Percentiles rank a stretch among this genome's conserved stretches.
Evolutionary conservation across 2,329 filamentous ascomycete genomes (phyloP).

Genomic region (Onygena corvina): DNA sequence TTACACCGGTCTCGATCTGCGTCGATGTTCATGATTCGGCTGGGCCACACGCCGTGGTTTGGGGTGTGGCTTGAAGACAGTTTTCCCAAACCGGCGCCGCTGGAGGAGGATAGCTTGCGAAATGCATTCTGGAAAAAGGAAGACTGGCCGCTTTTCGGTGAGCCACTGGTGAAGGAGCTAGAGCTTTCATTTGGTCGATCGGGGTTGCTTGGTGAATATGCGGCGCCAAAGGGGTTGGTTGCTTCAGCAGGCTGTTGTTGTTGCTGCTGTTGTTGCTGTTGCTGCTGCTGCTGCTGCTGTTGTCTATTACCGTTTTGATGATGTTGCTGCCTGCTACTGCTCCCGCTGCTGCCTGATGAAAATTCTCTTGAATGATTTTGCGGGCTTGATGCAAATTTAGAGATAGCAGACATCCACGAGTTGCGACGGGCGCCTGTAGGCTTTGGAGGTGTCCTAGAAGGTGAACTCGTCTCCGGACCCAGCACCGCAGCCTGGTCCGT

Average conservation of each 20-base stretch:
- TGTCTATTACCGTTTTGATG: no score
- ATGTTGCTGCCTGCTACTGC: constrained; percentile 22
- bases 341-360: constrained; percentile 6
- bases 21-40: constrained; percentile 76
- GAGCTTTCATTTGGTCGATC: constrained; percentile 30
- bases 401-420: constrained; percentile 90
- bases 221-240: constrained; percentile 35
- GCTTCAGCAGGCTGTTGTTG: constrained; percentile 23
- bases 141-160: constrained; percentile 54
- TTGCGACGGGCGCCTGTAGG: constrained; percentile 38
- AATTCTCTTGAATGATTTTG: constrained; percentile 25
- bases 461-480: not conserved
- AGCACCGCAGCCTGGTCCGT: no score
- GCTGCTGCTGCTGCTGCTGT: no score
- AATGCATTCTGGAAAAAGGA: constrained; percentile 73
- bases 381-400: constrained; percentile 63
- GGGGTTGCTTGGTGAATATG: constrained; percentile 32
- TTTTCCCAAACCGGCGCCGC: constrained; percentile 39
- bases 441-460: constrained; percentile 2
- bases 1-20: constrained; percentile 64
- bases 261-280: no score
- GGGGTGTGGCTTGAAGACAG: constrained; percentile 34
- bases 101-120: constrained; percentile 64
- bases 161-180: constrained; percentile 44
- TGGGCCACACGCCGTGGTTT: constrained; percentile 46